Percentiles rank a stretch among this genome's conserved stretches.
Conservation (phyloP, 2,329 filamentous ascomycete genomes). For the Teratosphaeria zuluensis region DNA sequence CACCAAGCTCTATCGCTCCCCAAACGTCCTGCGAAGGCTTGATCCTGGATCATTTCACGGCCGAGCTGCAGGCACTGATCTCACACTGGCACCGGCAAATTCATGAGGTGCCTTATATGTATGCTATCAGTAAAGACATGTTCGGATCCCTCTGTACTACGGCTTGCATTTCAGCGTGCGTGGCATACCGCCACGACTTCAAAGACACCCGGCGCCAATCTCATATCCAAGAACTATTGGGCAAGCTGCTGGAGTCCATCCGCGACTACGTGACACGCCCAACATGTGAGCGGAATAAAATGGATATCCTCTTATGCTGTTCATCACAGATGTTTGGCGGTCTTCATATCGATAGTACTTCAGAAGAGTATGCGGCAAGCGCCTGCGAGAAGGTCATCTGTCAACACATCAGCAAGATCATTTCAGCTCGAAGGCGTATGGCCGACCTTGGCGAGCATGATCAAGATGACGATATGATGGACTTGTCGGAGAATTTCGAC, state of each 20-base stretch:
- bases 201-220: conserved; percentile 17
- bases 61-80: conserved; percentile 11
- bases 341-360: background rate
- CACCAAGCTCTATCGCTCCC: background rate
- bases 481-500: conserved; percentile 56
- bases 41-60: conserved; percentile 13
- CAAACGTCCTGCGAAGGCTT: conserved; percentile 10
- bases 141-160: conserved; percentile 16
- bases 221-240: conserved; percentile 19
- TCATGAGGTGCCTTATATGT: conserved; percentile 2
- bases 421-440: conserved; percentile 4
- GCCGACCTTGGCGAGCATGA: conserved; percentile 29
- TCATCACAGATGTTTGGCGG: conserved; percentile 19
- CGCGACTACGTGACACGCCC: conserved; percentile 26
- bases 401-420: conserved; percentile 5
- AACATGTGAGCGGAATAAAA: conserved; percentile 29
- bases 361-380: background rate
- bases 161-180: conserved; percentile 17
- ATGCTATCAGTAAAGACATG: conserved; percentile 9
- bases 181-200: conserved; percentile 16
- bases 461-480: conserved; percentile 49
- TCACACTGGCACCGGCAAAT: conserved; percentile 7
- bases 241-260: conserved; percentile 22
- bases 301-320: conserved; percentile 1
- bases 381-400: conserved; percentile 14